Evolutionary conservation across 108 stramenopile species (phyloP), one percentile per base, ranked within the genome.

Genomic region (Cyclotella atomus): DNA sequence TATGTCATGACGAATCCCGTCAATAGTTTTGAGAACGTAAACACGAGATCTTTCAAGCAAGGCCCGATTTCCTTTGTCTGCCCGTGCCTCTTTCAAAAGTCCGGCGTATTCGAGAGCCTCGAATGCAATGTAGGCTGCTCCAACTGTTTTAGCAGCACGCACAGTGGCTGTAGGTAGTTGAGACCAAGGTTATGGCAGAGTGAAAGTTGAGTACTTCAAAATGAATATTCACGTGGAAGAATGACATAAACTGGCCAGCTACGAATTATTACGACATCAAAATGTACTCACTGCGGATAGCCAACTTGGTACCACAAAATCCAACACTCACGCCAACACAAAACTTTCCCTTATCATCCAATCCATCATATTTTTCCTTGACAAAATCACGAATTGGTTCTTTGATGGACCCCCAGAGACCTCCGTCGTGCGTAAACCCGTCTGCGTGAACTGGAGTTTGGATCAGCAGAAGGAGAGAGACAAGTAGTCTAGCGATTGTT

Each of bases 21-120:
- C 78, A 23, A 62, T 59, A 12, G 78, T 79, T 17, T 60, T 47
- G 6, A 79, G 52, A 33, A 60, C 16, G 50, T 68, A 72, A 54
- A 72, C 78, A 21, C 78, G 55, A 15, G 71, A 67, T 44, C 54
- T 53, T 23, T 65, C 65, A 0, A 79, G 30, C 10, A 67, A 30
- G 46, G 65, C 33, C 10, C 46, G 57, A 29, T 67, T 68, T 14
- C 49, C 35, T 53, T 60, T 62, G 38, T 57, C 64, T 12, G 46
- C 24, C 27, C 67, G 65, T 36, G 71, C 78, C 44, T 72, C 78
- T 63, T 72, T 63, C 29, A 79, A 50, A 30, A 79, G 57, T 4
- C 78, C 78, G 38, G 78, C 78, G 46, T 79, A 79, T 68, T 79
- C 78, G 2, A 79, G 59, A 17, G 71, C 78, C 54, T 79, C 78